A percentile compares a stretch with the other conserved stretches of the same genome.
phyloP scores from a whole-genome alignment of 2,329 filamentous ascomycete species.

The Tolypocladium pustulatum region DNA sequence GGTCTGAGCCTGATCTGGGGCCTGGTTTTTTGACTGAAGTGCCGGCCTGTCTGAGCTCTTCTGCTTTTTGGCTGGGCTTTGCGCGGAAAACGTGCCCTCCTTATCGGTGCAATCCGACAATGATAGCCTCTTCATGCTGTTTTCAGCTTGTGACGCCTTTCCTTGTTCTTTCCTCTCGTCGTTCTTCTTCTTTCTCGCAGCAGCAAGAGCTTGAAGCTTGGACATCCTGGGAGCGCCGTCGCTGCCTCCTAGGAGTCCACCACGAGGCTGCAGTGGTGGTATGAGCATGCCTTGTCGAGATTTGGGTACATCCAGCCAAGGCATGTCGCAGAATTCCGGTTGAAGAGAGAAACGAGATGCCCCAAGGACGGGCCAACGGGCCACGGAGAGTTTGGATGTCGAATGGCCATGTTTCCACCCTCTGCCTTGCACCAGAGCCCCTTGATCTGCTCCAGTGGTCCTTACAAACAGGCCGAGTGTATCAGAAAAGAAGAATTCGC shows the following conservation, averaged over 20 bases:
- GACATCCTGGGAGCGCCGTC: conserved; percentile 61
- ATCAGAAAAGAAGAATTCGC: conserved; percentile 20
- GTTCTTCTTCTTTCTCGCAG: conserved; percentile 74
- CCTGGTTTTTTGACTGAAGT: neutral
- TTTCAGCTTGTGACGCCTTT: conserved; percentile 13
- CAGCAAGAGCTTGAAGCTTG: conserved; percentile 83
- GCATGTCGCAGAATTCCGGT: conserved; percentile 66
- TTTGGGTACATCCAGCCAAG: conserved; percentile 68
- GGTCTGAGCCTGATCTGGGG: neutral
- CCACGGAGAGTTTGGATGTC: neutral
- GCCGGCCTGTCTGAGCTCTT: conserved; percentile 6
- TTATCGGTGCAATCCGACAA: conserved; percentile 16
- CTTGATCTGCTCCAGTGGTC: conserved; percentile 21
- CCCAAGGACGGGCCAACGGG: neutral
- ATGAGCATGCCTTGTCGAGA: conserved; percentile 57
- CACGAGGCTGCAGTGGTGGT: conserved; percentile 40
- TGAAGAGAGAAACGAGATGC: neutral
- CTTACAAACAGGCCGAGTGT: conserved; percentile 13
- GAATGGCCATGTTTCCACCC: neutral
- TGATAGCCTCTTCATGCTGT: conserved; percentile 19
- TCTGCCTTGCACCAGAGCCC: conserved; percentile 6
- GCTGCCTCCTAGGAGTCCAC: conserved; percentile 70
- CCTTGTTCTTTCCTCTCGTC: conserved; percentile 42
- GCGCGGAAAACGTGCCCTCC: conserved; percentile 13
- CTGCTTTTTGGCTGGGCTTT: conserved; percentile 13